phyloP scores from a whole-genome alignment of 1,139 yeast species.

The Kodamaea arcana region DNA sequence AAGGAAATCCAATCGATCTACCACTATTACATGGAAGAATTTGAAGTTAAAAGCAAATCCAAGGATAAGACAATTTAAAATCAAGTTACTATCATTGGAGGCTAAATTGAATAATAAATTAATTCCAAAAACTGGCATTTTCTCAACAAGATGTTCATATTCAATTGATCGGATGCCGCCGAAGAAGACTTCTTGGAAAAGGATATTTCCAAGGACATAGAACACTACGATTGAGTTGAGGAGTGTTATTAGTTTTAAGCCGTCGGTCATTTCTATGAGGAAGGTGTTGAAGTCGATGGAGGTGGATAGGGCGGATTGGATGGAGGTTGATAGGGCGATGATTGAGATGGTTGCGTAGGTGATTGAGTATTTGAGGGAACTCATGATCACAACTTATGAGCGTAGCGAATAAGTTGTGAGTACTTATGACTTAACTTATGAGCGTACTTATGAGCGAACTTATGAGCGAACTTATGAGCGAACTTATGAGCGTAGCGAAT shows the following conservation, averaged over 20 bases:
- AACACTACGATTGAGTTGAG: slow-evolving; percentile 33
- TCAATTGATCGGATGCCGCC: slow-evolving; percentile 77
- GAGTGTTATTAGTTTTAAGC: slow-evolving; percentile 29
- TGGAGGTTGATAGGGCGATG: slow-evolving; percentile 24
- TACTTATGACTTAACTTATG: no score
- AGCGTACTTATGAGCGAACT: no score
- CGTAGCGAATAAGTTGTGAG: no score
- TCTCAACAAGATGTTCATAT: slow-evolving; percentile 48
- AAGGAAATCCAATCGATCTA: slow-evolving; percentile 58
- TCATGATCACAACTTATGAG: no score
- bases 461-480: no score
- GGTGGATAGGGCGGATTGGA: slow-evolving; percentile 22
- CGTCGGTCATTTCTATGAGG: slow-evolving; percentile 32
- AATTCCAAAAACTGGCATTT: slow-evolving; percentile 52
- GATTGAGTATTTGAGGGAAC: no score
- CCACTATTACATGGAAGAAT: slow-evolving; percentile 70
- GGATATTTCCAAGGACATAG: slow-evolving; percentile 33
- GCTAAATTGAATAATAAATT: slow-evolving; percentile 65
- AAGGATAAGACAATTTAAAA: slow-evolving; percentile 42
- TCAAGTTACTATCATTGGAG: slow-evolving; percentile 51
- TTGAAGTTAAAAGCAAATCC: slow-evolving; percentile 52
- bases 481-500: no score
- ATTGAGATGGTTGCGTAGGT: slow-evolving; percentile 14
- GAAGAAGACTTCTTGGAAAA: slow-evolving; percentile 49
- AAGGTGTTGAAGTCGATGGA: slow-evolving; percentile 27